Base-by-base conservation (phyloP, 768 basidiomycete species). In the Hygrocybe coccinea region DNA sequence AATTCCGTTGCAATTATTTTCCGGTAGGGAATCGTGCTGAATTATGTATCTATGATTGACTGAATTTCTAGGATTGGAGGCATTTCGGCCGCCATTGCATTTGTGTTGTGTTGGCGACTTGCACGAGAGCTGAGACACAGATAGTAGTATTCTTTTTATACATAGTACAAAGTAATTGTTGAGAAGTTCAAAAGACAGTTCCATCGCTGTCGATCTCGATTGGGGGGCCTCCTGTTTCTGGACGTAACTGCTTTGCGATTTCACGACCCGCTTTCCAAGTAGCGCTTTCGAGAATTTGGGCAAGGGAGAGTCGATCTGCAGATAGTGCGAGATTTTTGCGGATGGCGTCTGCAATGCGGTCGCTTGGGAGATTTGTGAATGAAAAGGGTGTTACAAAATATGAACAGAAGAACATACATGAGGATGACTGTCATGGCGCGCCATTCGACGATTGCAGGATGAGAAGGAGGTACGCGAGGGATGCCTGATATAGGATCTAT, bases 221-320 rank as follows among this genome's bases (percentile, higher is more conserved):
- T 0, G 89, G 79, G 12, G 85, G 75, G 5, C 95, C 95, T 55
- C 88, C 85, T 0, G 82, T 85, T 41, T 77, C 74, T 0, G 86
- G 87, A 4, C 95, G 74, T 67, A 81, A 85, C 67, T 76, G 69
- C 67, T 85, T 88, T 2, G 95, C 95, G 37, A 97, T 90, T 71
- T 95, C 92, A 3, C 95, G 76, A 3, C 95, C 95, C 1, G 92
- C 93, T 65, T 95, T 95, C 95, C 95, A 99, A 0, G 94, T 98
- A 1, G 94, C 95, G 50, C 86, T 85, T 71, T 98, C 95, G 34
- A 99, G 75, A 0, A 97, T 84, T 67, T 97, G 95, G 0, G 93
- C 87, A 86, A 91, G 35, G 89, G 72, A 59, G 83, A 71, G 59
- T 86, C 19, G 12, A 39, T 15, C 52, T 19, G 55, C 52, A 2